Evolutionary conservation across 345 rosid genomes (phyloP), one percentile per base, ranked within the genome.

Genomic region (Lepidium aucheri): DNA sequence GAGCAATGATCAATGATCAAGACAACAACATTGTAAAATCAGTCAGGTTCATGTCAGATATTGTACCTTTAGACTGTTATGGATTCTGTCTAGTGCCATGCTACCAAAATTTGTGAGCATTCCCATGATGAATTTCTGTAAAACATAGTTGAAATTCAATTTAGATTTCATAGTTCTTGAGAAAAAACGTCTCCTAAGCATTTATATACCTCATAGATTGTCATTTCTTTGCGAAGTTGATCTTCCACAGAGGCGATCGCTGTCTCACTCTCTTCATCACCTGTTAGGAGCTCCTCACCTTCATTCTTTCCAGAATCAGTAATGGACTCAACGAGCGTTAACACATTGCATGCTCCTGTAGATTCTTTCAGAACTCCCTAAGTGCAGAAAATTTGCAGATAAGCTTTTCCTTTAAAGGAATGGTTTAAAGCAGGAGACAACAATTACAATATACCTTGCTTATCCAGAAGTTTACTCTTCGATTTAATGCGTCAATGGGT

Each of bases 101-200:
- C 83, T 86, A 22, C 97, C 92, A 22, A 94, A 86, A 76, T 94
- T 88, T 56, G 92, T 90, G 64, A 94, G 96, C 99, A 94, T 94
- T 65, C 96, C 97, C 88, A 81, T 61, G 61, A 94, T 94, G 56
- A 86, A 94, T 85, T 94, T 90, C 97, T 94, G 76, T 65, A 65
- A 67, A 65, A 74, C 32, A 47, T 9, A 38, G 40, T 51, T 68
- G 17, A 74, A 42, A 75, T 33, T 38, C 5, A 16, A 32, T 56
- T 72, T 43, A 65, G 61, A 53, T 50, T 70, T 32, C 52, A 18
- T 60, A 65, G 18, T 13, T 47, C 5, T 44, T 16, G 63, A 73
- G 33, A 76, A 59, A 55, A 16, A 60, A 68, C 9, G 14, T 65
- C 38, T 18, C 24, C 8, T 60, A 59, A 9, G 40, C 66, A 47